Percentiles rank a stretch among this genome's conserved stretches.
Evolutionary conservation across 1,139 yeast genomes (phyloP).

Genomic region (Pichia cactophila): DNA sequence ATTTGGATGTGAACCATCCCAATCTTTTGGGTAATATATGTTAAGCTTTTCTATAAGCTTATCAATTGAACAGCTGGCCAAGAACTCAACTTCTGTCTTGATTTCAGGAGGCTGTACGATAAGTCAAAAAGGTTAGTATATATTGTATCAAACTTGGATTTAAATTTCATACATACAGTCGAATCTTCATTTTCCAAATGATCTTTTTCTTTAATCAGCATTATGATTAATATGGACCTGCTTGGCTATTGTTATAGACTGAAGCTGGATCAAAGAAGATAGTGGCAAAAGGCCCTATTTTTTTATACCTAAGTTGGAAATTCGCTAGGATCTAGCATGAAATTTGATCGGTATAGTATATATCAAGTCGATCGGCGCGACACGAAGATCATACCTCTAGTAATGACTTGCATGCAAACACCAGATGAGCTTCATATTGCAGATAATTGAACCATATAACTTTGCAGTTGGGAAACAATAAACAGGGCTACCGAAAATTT

Average conservation of each 20-base stretch:
- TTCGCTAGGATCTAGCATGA: too few species aligned
- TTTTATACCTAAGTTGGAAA: too few species aligned
- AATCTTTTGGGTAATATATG: constrained; percentile 25
- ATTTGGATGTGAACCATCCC: constrained; percentile 39
- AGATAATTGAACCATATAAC: too few species aligned
- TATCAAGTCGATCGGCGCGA: background rate
- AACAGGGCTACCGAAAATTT: too few species aligned
- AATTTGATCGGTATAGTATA: too few species aligned
- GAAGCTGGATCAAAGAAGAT: too few species aligned
- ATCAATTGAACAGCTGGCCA: constrained; percentile 21
- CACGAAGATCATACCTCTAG: background rate
- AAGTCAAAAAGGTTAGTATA: background rate
- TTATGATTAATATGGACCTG: background rate
- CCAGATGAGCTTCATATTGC: too few species aligned
- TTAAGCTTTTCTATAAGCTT: constrained; percentile 26
- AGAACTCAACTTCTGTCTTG: constrained; percentile 12
- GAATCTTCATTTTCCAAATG: constrained; percentile 7
- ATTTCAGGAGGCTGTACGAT: constrained; percentile 15
- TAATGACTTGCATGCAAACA: too few species aligned
- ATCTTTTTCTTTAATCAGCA: constrained; percentile 7
- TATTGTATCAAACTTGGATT: too few species aligned
- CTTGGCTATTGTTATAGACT: background rate
- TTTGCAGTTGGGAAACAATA: too few species aligned
- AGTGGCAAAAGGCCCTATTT: background rate
- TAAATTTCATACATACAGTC: constrained; percentile 12